Evolutionary conservation across 495 filamentous ascomycete genomes (phyloP).

Genomic region (Talaromyces adpressus): DNA sequence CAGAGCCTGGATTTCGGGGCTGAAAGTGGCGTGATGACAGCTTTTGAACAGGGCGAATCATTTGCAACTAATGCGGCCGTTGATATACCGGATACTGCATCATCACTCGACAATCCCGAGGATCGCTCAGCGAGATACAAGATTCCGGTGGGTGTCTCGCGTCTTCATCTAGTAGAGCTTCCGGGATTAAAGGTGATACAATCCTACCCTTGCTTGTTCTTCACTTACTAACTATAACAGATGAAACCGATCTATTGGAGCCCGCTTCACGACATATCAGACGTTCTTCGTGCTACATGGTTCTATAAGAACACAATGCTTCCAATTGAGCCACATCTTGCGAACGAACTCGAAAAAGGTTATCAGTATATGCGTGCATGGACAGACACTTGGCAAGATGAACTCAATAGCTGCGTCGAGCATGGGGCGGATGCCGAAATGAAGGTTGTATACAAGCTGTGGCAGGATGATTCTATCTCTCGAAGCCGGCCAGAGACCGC

Average conservation of each 20-base stretch:
- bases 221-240: slow-evolving; percentile 48
- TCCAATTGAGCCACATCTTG: slow-evolving; percentile 79
- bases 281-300: slow-evolving; percentile 85
- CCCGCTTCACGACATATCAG: slow-evolving; percentile 83
- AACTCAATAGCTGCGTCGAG: slow-evolving; percentile 83
- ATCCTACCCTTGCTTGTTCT: background rate
- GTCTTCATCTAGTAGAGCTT: slow-evolving; percentile 55
- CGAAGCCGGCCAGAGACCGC: slow-evolving; percentile 21
- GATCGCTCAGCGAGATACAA: slow-evolving; percentile 18
- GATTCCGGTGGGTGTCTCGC: slow-evolving; percentile 69
- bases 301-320: slow-evolving; percentile 94
- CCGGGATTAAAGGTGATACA: slow-evolving; percentile 38
- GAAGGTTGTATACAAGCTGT: slow-evolving; percentile 77
- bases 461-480: slow-evolving; percentile 51
- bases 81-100: slow-evolving; percentile 3
- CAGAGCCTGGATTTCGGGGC: background rate
- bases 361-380: slow-evolving; percentile 82
- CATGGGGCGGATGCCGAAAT: slow-evolving; percentile 86
- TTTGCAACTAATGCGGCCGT: background rate
- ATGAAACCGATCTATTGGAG: slow-evolving; percentile 99
- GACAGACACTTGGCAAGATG: slow-evolving; percentile 90
- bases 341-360: slow-evolving; percentile 85
- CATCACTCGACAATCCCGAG: slow-evolving; percentile 8
- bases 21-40: background rate
- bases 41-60: background rate